Conservation (phyloP, 805 yeast species). For the Suhomyces vadensis region DNA sequence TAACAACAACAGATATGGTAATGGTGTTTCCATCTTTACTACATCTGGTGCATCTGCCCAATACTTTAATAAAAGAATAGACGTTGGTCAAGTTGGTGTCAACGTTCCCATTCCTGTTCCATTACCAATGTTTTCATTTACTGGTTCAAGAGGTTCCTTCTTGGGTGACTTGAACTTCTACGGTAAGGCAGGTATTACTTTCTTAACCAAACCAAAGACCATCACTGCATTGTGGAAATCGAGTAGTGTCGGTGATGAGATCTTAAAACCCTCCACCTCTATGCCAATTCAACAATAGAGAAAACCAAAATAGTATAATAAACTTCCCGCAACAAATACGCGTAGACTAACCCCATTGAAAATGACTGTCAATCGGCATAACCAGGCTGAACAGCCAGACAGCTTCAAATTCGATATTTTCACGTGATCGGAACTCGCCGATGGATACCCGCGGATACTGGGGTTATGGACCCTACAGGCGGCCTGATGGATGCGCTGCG, state of each 20-base stretch:
- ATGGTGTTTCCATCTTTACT: slow-evolving; percentile 72
- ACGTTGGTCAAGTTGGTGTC: slow-evolving; percentile 76
- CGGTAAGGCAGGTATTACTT: slow-evolving; percentile 73
- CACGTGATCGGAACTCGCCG: neutral
- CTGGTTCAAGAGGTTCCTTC: slow-evolving; percentile 75
- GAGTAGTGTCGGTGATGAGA: slow-evolving; percentile 47
- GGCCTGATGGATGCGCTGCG: neutral
- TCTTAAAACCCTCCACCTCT: slow-evolving; percentile 55
- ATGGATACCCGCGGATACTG: neutral
- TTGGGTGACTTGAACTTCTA: slow-evolving; percentile 78
- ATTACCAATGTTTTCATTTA: slow-evolving; percentile 77
- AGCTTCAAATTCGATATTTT: neutral
- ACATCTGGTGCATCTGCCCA: slow-evolving; percentile 69
- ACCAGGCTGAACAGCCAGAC: no score
- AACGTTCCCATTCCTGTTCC: slow-evolving; percentile 83
- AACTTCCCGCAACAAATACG: neutral
- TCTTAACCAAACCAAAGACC: slow-evolving; percentile 74
- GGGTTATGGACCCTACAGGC: neutral
- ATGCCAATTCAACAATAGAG: slow-evolving; percentile 63
- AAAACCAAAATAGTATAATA: neutral
- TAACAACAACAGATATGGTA: slow-evolving; percentile 61
- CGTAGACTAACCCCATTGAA: no score
- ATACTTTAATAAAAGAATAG: slow-evolving; percentile 65
- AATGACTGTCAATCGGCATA: no score
- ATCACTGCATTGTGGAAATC: slow-evolving; percentile 69